phyloP scores from a whole-genome alignment of 345 rosid species.

The Raphanus sativus region DNA sequence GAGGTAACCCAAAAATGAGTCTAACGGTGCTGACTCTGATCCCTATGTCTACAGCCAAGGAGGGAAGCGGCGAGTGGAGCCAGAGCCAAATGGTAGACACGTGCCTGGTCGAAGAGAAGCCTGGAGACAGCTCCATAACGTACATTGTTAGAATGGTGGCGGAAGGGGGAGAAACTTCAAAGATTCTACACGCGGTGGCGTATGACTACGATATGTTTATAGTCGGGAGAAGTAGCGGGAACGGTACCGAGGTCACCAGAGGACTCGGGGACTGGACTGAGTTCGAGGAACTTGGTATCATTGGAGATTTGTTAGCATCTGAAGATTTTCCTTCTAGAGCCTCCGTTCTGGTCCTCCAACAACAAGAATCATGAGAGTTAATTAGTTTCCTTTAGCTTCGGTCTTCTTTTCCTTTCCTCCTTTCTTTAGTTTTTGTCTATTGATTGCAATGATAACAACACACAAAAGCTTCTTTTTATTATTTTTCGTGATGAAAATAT shows the following conservation, averaged over 20 bases:
- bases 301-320: conserved; percentile 72
- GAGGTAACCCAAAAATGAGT: conserved; percentile 18
- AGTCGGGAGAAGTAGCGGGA: conserved; percentile 50
- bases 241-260: conserved; percentile 33
- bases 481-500: neutral
- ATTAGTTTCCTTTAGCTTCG: neutral
- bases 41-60: neutral
- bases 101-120: neutral
- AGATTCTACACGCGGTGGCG: conserved; percentile 38
- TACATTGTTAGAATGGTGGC: conserved; percentile 36
- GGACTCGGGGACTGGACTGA: conserved; percentile 67
- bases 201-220: conserved; percentile 44
- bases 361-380: conserved; percentile 32
- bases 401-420: neutral
- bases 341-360: conserved; percentile 58
- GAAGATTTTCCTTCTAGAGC: conserved; percentile 41
- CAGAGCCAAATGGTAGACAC: conserved; percentile 25
- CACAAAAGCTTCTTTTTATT: neutral
- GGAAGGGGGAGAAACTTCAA: conserved; percentile 45
- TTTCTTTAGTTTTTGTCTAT: neutral
- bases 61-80: conserved; percentile 27
- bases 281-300: conserved; percentile 56
- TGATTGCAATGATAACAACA: neutral
- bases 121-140: neutral
- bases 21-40: conserved; percentile 41